Conservation (phyloP, 139 green algal species). For the Microglena sp. region DNA sequence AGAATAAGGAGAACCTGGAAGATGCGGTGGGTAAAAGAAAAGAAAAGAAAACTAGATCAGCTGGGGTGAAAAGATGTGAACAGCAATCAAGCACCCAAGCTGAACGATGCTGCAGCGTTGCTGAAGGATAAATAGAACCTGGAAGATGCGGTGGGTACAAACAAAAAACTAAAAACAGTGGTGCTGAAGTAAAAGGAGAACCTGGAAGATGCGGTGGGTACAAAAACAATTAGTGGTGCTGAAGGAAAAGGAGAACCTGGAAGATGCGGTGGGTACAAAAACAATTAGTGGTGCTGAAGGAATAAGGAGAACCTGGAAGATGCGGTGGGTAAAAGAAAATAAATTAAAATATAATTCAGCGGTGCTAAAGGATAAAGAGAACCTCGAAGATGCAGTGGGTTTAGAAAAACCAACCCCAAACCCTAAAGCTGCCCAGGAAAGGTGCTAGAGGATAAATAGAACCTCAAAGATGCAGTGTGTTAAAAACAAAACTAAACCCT, state of each 20-base stretch:
- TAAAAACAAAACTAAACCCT: no score
- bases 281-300: no score
- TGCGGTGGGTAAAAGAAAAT: no score
- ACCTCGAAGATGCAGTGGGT: no score
- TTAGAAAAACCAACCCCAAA: no score
- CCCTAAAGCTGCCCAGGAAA: no score
- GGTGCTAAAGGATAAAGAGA: slow-evolving; percentile 23
- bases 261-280: no score
- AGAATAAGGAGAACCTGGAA: slow-evolving; percentile 41
- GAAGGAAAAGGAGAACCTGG: slow-evolving; percentile 7
- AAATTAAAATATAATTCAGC: slow-evolving; percentile 27
- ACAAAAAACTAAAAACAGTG: no score
- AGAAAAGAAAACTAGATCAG: slow-evolving; percentile 23
- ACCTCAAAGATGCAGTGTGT: slow-evolving; percentile 34
- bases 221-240: slow-evolving; percentile 27
- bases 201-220: slow-evolving; percentile 28
- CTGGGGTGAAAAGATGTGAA: slow-evolving; percentile 38
- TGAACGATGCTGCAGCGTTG: slow-evolving; percentile 33
- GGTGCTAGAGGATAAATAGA: no score
- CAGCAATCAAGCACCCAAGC: slow-evolving; percentile 13
- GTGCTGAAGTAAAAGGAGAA: slow-evolving; percentile 27
- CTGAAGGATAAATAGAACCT: slow-evolving; percentile 15
- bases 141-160: slow-evolving; percentile 11
- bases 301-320: no score
- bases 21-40: no score